phyloP scores from a whole-genome alignment of 257 asterid species.

The Forsythia viridissima region DNA sequence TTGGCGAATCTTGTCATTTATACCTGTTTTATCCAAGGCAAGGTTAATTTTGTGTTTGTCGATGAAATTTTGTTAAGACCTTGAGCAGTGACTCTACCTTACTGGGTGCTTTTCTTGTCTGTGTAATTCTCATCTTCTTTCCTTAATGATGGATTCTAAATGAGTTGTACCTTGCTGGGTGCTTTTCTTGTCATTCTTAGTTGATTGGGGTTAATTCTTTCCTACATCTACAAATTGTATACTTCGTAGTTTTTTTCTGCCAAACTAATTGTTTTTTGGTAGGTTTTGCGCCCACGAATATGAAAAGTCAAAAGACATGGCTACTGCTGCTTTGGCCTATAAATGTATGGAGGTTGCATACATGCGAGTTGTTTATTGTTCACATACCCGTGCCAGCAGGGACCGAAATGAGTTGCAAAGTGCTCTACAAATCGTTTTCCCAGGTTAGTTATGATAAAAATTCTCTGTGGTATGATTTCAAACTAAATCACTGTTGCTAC shows the following conservation, averaged over 20 bases:
- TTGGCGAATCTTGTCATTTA: background rate
- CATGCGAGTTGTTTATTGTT: conserved; percentile 79
- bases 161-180: background rate
- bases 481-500: background rate
- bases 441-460: conserved; percentile 51
- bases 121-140: too few species aligned
- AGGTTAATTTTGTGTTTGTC: background rate
- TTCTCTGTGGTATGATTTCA: conserved; percentile 14
- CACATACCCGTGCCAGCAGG: conserved; percentile 67
- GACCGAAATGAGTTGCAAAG: conserved; percentile 72
- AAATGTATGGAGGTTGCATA: conserved; percentile 92
- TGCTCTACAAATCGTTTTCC: conserved; percentile 74
- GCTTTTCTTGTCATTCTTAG: conserved; percentile 10
- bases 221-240: conserved; percentile 17
- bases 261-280: conserved; percentile 28
- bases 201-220: conserved; percentile 11
- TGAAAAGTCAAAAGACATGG: conserved; percentile 85
- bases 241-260: conserved; percentile 24
- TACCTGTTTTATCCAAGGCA: background rate
- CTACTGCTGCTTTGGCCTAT: conserved; percentile 92
- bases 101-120: too few species aligned
- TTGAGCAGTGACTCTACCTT: background rate
- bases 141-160: background rate
- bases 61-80: background rate
- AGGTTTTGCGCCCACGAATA: conserved; percentile 95